Conservation (phyloP, 2,329 filamentous ascomycete species). For the Sclerotinia sclerotiorum region DNA sequence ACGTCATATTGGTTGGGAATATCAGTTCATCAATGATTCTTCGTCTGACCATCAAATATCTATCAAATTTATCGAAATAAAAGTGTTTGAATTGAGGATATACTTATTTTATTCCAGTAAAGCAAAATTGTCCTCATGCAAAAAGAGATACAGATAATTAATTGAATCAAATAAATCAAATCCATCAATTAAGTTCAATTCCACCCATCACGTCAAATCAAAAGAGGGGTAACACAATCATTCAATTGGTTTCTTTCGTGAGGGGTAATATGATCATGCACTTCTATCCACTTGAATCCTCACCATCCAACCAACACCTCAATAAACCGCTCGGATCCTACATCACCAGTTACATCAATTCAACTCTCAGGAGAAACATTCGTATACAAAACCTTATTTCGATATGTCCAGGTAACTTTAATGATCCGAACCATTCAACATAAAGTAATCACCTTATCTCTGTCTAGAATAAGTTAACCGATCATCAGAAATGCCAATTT, state of each 20-base stretch:
- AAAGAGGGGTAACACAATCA: slow-evolving; percentile 5
- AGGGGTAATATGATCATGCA: slow-evolving; percentile 6
- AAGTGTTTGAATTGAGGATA: background rate
- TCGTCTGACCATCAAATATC: background rate
- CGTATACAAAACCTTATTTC: no score
- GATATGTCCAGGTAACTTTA: no score
- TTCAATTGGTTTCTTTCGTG: slow-evolving; percentile 1
- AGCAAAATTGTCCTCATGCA: no score
- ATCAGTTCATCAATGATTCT: background rate
- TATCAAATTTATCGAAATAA: background rate
- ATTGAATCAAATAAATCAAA: background rate
- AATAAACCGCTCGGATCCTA: no score
- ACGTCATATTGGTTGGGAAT: background rate
- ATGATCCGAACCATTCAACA: background rate
- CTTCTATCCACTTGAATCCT: background rate
- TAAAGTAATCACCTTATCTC: no score
- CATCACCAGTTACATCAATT: no score
- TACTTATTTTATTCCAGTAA: background rate
- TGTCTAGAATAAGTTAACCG: no score
- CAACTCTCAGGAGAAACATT: no score
- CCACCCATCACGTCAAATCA: background rate
- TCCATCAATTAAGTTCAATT: background rate
- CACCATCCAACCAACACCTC: background rate
- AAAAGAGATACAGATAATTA: background rate
- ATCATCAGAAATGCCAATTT: background rate